Conservation (phyloP, 2,329 filamentous ascomycete species). For the Zymoseptoria pseudotritici region DNA sequence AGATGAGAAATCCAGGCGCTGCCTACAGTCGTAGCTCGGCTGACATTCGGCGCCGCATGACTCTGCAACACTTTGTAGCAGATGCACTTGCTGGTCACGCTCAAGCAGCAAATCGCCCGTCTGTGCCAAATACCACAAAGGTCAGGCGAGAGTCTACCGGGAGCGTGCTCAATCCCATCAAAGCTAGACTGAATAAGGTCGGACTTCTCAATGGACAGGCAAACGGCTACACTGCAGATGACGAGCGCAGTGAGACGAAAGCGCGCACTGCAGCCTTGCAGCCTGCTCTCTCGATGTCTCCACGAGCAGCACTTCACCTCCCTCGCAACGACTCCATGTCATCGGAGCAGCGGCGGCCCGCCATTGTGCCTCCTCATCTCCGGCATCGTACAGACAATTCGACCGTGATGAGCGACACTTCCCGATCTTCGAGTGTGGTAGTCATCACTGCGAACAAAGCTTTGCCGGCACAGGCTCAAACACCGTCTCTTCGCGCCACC, state of each 20-base stretch:
- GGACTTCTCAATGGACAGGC: slow-evolving; percentile 8
- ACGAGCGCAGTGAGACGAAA: not conserved
- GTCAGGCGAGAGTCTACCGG: slow-evolving; percentile 16
- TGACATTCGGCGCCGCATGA: not conserved
- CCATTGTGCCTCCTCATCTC: not conserved
- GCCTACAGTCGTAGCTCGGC: not conserved
- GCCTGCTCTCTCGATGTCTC: not conserved
- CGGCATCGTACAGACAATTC: not conserved
- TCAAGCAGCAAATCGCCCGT: slow-evolving; percentile 12
- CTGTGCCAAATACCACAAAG: slow-evolving; percentile 13
- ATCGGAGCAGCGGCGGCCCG: not conserved
- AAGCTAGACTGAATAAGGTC: slow-evolving; percentile 13
- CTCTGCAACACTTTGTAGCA: slow-evolving; percentile 3
- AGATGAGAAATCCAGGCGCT: not conserved
- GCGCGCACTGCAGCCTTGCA: slow-evolving; percentile 3
- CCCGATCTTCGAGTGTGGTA: not conserved
- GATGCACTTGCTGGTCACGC: slow-evolving; percentile 12
- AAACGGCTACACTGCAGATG: not conserved
- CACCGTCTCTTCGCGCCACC: slow-evolving; percentile 19
- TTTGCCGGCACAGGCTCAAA: not conserved
- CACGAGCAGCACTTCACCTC: not conserved
- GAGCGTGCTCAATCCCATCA: slow-evolving; percentile 17
- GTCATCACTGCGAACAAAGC: slow-evolving; percentile 2
- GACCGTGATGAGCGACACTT: not conserved
- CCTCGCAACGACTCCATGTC: not conserved